Evolutionary conservation across 139 green algal species (phyloP).

Genomic region (Edaphochlamys debaryana): DNA sequence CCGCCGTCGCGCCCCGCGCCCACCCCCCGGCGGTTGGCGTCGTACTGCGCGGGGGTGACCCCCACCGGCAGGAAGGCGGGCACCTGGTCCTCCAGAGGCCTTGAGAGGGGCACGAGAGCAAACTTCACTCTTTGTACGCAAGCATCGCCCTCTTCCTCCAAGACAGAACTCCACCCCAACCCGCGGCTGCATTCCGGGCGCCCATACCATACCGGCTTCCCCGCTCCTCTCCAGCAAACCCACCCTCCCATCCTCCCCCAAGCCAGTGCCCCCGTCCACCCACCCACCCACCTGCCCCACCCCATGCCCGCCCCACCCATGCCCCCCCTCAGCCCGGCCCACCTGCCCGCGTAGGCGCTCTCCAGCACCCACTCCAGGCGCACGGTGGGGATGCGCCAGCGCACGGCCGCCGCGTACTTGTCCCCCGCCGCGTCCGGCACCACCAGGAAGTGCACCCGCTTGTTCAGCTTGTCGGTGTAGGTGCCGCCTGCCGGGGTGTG

Average conservation of each 20-base stretch:
- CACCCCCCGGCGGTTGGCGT: not conserved
- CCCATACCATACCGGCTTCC: too few species aligned
- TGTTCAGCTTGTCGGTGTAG: slow-evolving; percentile 22
- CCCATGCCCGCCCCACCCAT: not conserved
- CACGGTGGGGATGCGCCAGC: slow-evolving; percentile 27
- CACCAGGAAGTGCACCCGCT: slow-evolving; percentile 17
- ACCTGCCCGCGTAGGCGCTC: not conserved
- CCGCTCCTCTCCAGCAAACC: not conserved
- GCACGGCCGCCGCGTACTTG: slow-evolving; percentile 14
- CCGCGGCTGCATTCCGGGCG: too few species aligned
- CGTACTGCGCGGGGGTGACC: slow-evolving; percentile 12
- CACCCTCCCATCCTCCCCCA: not conserved
- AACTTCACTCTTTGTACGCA: too few species aligned
- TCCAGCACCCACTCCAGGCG: slow-evolving; percentile 26
- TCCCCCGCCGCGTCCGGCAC: not conserved
- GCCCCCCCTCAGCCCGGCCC: too few species aligned
- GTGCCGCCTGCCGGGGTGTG: not conserved
- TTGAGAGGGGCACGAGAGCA: too few species aligned
- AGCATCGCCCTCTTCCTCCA: too few species aligned
- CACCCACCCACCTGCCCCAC: not conserved
- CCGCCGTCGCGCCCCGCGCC: not conserved
- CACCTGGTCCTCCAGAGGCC: slow-evolving; percentile 6
- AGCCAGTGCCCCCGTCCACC: too few species aligned
- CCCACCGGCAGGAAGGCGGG: slow-evolving; percentile 1
- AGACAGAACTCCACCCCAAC: too few species aligned